Conservation (phyloP, 2,329 filamentous ascomycete genomes). For the Colletotrichum melonis region DNA sequence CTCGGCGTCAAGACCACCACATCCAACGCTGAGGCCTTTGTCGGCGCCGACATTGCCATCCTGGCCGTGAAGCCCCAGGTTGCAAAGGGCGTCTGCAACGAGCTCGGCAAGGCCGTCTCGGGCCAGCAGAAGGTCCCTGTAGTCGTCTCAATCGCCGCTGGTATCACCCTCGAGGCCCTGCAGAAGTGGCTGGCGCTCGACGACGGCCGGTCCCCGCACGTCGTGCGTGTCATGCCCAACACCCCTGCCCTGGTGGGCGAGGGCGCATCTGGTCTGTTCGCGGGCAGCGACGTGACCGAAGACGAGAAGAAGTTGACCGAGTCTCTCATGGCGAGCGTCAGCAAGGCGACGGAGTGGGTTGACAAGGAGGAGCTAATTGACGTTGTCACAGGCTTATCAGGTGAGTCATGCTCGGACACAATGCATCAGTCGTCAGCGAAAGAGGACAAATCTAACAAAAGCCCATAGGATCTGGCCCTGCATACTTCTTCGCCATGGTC, state of each 20-base stretch:
- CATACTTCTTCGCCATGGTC: conserved; percentile 65
- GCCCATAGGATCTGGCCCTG: conserved; percentile 57
- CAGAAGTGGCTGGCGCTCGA: conserved; percentile 52
- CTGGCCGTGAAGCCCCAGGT: conserved; percentile 65
- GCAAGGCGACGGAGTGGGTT: conserved; percentile 62
- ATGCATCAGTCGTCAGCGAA: not conserved
- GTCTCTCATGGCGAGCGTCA: conserved; percentile 56
- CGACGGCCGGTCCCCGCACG: conserved; percentile 52
- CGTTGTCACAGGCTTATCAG: conserved; percentile 61
- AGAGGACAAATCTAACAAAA: not conserved
- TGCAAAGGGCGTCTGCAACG: conserved; percentile 57
- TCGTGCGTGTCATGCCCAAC: conserved; percentile 66
- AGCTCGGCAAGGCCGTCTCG: conserved; percentile 54
- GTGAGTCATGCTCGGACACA: conserved; percentile 43
- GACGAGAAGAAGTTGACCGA: conserved; percentile 55
- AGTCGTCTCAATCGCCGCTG: conserved; percentile 61
- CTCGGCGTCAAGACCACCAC: conserved; percentile 58
- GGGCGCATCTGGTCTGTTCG: conserved; percentile 60
- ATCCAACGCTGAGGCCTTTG: conserved; percentile 57
- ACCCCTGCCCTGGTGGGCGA: conserved; percentile 62
- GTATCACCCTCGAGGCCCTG: conserved; percentile 55
- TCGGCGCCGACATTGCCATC: conserved; percentile 58
- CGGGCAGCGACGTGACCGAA: conserved; percentile 53
- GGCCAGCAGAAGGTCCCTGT: conserved; percentile 50
- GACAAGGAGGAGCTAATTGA: conserved; percentile 61